Base-by-base conservation (phyloP, 306 rosid genomes). In the Luffa acutangula region DNA sequence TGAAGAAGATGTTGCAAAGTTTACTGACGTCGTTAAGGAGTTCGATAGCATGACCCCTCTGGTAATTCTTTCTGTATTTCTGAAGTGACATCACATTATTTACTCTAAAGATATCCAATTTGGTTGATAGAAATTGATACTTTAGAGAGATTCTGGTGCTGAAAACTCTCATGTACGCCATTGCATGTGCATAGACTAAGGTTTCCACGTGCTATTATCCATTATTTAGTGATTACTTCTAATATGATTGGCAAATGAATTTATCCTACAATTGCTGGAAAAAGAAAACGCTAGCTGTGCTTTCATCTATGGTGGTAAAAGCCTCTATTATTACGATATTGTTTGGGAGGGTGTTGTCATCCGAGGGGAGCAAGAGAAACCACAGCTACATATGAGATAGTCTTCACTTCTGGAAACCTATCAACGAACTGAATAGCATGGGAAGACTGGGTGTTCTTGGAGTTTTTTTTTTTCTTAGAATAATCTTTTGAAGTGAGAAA, bases 1-100 rank as follows among this genome's bases (percentile, higher is more conserved):
- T 75, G 98, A 95, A 82, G 99, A 88, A 81, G 99, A 93, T 80
- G 88, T 91, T 79, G 86, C 79, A 5, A 91, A 87, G 87, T 95
- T 93, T 76, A 95, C 99, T 75, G 97, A 89, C 69, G 97, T 88
- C 78, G 88, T 95, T 76, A 91, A 93, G 90, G 99, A 93, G 80
- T 95, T 91, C 79, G 99, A 95, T 85, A 88, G 94, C 87, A 91
- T 95, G 97, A 91, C 98, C 66, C 89, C 99, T 39, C 87, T 95
- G 98, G 99, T 95, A 86, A 78, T 51, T 62, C 56, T 80, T 67
- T 18, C 45, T 46, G 41, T 39, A 65, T 78, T 65, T 49, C 8
- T 17, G 25, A 74, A 52, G 18, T 74, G 54, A 74, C 4, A 4
- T 75, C 36, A 33, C 48, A 9, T 11, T 34, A 37, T 33, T 17